Percentiles rank a stretch among this genome's conserved stretches.
Conservation (phyloP, 225 moss, liverwort and hornwort genomes). For the Rhytidiadelphus loreus region DNA sequence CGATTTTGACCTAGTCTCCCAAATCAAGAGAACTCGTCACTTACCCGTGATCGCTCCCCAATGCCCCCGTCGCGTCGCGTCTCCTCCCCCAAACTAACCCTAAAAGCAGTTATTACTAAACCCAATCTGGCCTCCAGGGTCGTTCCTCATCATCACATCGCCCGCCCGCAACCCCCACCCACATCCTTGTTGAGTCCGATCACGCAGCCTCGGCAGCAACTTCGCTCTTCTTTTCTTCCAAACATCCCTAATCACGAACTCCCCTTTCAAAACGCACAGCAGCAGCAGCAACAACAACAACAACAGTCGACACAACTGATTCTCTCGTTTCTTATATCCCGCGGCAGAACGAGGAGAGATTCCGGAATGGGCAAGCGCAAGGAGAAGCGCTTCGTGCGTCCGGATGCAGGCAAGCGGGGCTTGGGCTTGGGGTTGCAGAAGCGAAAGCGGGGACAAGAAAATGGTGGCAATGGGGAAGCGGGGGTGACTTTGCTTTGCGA, state of each 20-base stretch:
- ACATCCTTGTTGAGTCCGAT: background rate
- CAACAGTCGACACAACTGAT: background rate
- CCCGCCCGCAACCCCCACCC: background rate
- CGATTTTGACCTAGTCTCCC: conserved; percentile 11
- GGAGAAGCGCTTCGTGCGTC: background rate
- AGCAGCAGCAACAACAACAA: background rate
- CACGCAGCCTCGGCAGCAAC: background rate
- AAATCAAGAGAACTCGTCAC: background rate
- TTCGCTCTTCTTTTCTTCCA: background rate
- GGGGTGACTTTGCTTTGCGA: background rate
- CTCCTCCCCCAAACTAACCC: conserved; percentile 24
- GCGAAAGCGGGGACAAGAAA: background rate
- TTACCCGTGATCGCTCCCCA: background rate
- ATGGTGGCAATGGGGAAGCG: background rate
- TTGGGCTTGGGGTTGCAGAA: background rate
- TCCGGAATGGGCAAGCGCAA: background rate
- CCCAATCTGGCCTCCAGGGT: conserved; percentile 11
- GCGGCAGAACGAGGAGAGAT: background rate
- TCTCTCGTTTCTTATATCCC: background rate
- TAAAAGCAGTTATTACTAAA: conserved; percentile 21
- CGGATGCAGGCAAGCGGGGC: background rate
- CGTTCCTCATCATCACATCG: conserved; percentile 15
- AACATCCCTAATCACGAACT: background rate
- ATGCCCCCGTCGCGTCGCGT: background rate
- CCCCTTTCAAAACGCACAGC: background rate